Evolutionary conservation across 495 filamentous ascomycete species (phyloP).

Genomic region (Jackrogersella minutella): DNA sequence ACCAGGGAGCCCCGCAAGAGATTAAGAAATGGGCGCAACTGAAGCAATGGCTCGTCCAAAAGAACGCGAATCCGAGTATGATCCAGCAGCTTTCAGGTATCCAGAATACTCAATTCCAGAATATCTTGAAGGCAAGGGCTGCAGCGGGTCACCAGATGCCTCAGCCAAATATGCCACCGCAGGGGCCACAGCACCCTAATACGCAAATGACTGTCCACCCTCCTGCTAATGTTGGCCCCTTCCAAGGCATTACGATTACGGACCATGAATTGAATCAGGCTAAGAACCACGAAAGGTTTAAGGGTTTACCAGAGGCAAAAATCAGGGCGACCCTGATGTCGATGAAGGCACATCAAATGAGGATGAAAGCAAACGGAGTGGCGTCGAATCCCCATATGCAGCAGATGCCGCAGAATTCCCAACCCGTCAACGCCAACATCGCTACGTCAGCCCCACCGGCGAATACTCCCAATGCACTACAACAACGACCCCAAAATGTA

Average conservation of each 20-base stretch:
- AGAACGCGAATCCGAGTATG: conserved; percentile 47
- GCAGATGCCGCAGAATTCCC: conserved; percentile 35
- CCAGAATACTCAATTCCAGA: conserved; percentile 59
- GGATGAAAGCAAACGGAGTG: conserved; percentile 43
- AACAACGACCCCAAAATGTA: conserved; percentile 34
- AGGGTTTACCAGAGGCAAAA: conserved; percentile 61
- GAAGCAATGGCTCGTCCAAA: conserved; percentile 66
- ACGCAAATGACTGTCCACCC: conserved; percentile 39
- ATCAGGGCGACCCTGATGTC: conserved; percentile 50
- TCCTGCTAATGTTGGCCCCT: conserved; percentile 36
- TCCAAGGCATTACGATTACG: conserved; percentile 34
- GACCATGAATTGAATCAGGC: conserved; percentile 57
- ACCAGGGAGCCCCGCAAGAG: conserved; percentile 54
- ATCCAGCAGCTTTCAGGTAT: conserved; percentile 43
- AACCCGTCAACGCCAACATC: conserved; percentile 48
- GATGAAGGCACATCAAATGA: conserved; percentile 42
- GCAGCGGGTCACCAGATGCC: conserved; percentile 31
- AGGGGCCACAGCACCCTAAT: conserved; percentile 52
- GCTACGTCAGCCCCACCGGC: conserved; percentile 39
- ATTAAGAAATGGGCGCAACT: conserved; percentile 78
- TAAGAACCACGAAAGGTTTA: conserved; percentile 49
- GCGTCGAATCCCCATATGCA: conserved; percentile 30
- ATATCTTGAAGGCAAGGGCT: conserved; percentile 36
- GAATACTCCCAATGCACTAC: conserved; percentile 9
- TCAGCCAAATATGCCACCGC: conserved; percentile 33